A percentile compares a stretch with the other conserved stretches of the same genome.
phyloP scores from a whole-genome alignment of 768 basidiomycete genomes.

The Sarcodon aspratus region DNA sequence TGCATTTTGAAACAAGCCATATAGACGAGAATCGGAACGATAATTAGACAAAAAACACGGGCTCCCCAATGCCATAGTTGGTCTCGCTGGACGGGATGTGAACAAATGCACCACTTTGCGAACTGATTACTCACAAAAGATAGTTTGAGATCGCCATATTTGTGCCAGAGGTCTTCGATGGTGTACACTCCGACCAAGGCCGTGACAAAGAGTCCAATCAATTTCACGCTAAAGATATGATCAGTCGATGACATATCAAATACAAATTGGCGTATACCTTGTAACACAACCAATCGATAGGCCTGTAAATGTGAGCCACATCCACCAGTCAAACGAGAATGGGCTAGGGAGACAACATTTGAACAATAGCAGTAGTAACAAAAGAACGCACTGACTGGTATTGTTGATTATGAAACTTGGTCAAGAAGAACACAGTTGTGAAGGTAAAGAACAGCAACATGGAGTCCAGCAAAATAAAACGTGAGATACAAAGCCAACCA shows the following conservation, averaged over 20 bases:
- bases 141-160: conserved; percentile 94
- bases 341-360: conserved; percentile 36
- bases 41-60: conserved; percentile 72
- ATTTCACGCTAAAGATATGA: conserved; percentile 64
- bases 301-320: conserved; percentile 91
- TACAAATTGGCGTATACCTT: conserved; percentile 35
- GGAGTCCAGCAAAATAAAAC: conserved; percentile 95
- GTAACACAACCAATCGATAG: conserved; percentile 91
- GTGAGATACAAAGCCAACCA: conserved; percentile 92
- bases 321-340: conserved; percentile 96
- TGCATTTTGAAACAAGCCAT: conserved; percentile 94
- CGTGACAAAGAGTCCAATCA: conserved; percentile 93
- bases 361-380: conserved; percentile 2
- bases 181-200: conserved; percentile 94
- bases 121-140: conserved; percentile 47
- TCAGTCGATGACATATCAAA: neutral
- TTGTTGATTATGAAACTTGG: conserved; percentile 97
- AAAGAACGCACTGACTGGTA: conserved; percentile 49
- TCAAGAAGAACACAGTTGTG: conserved; percentile 87
- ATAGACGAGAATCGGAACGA: conserved; percentile 87
- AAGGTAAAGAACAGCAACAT: conserved; percentile 99
- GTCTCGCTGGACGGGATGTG: conserved; percentile 42
- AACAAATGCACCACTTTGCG: neutral
- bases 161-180: conserved; percentile 96
- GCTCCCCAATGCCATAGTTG: conserved; percentile 90